Percentiles rank a stretch among this genome's conserved stretches.
Conservation (phyloP, 306 rosid species). For the Canavalia gladiata region DNA sequence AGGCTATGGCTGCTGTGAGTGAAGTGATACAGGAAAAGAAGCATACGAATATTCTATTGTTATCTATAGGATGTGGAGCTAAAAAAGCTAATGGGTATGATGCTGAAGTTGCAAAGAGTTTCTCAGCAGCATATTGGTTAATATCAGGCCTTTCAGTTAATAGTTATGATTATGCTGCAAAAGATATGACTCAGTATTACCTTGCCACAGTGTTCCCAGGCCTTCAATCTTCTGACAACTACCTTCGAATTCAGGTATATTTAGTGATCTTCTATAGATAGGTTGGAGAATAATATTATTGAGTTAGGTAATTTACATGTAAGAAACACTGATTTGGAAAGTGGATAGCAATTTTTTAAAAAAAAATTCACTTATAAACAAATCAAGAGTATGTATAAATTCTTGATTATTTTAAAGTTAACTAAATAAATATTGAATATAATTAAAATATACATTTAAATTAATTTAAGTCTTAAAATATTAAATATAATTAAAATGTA, state of each 20-base stretch:
- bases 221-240: neutral
- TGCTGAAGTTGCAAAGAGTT: constrained; percentile 50
- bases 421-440: too few relatives aligned
- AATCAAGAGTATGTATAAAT: too few relatives aligned
- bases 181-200: constrained; percentile 35
- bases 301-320: too few relatives aligned
- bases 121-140: constrained; percentile 58
- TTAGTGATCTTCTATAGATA: too few relatives aligned
- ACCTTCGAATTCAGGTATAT: constrained; percentile 46
- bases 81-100: constrained; percentile 39
- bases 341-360: neutral
- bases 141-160: neutral
- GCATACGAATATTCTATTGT: constrained; percentile 50
- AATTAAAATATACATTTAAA: too few relatives aligned
- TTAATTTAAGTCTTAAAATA: too few relatives aligned
- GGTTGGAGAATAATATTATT: too few relatives aligned
- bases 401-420: too few relatives aligned
- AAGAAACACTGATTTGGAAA: too few relatives aligned
- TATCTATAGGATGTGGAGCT: constrained; percentile 69
- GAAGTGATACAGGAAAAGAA: constrained; percentile 59
- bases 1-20: constrained; percentile 70
- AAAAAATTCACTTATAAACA: neutral
- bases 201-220: constrained; percentile 40
- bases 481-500: too few relatives aligned
- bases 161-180: constrained; percentile 16